Base-by-base conservation (phyloP, 352 stramenopile genomes). In the Phytophthora sojae region DNA sequence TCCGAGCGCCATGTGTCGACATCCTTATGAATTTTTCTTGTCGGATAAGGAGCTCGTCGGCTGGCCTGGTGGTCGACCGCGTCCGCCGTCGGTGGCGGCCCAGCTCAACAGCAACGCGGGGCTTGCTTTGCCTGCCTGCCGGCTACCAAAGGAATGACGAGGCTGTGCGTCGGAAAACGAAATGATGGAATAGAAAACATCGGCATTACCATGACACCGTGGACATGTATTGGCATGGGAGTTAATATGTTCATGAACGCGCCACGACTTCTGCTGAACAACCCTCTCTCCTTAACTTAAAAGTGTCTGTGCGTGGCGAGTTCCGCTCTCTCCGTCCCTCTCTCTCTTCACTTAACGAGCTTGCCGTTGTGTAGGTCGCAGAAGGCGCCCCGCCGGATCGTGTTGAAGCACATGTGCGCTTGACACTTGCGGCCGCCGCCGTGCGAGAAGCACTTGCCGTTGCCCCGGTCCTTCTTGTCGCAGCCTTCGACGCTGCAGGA, bases 381-480 rank as follows among this genome's bases (percentile, higher is more conserved):
- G 67, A 79, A 90, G 14, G 76, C 77, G 19, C 86, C 85, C 37
- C 86, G 77, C 32, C 86, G 85, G 54, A 92, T 91, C 37, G 77
- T 93, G 42, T 76, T 82, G n/a, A 85, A 74, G 75, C 87, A 94
- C 67, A 83, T 78, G 32, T 79, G 73, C 2, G 81, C 74, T 57
- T 93, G 82, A 71, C 87, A 94, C 50, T 85, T 85, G 66, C 85
- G 85, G 58, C 88, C 86, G 47, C 86, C 88, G 17, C 88, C 86
- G 65, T 94, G 88, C 1, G 83, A 86, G 35, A 93, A 92, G 79
- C 88, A 95, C 70, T 91, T 91, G 73, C 88, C 88, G 52, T 93
- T 94, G 61, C 88, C 88, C n/a, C 88, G 84, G 73, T 95, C 88
- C 62, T 94, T 94, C 68, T 92, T 92, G 53, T 91, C 81, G 63